Evolutionary conservation across 2,329 filamentous ascomycete genomes (phyloP).

Genomic region (Colletotrichum sp.): DNA sequence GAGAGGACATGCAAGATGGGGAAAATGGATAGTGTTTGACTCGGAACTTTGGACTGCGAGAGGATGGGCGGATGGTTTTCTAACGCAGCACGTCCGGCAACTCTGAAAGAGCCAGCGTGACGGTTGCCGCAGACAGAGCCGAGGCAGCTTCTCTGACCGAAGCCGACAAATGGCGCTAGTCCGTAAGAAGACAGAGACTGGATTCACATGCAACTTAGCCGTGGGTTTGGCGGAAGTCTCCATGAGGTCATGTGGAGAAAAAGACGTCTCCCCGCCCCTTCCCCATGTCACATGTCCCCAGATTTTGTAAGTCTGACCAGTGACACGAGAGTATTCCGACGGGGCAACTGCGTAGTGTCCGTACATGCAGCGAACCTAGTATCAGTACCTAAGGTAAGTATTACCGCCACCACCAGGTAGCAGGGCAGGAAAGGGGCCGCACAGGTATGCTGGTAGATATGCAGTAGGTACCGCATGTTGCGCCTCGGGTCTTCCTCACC

Average conservation of each 20-base stretch:
- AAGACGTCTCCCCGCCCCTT: background rate
- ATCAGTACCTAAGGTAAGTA: background rate
- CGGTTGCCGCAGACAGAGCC: constrained; percentile 19
- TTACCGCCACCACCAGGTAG: background rate
- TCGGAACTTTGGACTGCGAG: background rate
- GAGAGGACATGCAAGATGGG: background rate
- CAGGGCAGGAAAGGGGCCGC: background rate
- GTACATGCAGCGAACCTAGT: no score
- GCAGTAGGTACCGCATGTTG: background rate
- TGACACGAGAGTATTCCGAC: background rate
- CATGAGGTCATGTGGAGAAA: constrained; percentile 21
- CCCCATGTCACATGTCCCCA: constrained; percentile 12
- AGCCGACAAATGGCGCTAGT: constrained; percentile 21
- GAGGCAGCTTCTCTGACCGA: constrained; percentile 21
- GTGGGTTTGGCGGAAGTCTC: background rate
- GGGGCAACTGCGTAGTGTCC: background rate
- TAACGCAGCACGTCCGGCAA: constrained; percentile 14
- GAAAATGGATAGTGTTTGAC: background rate
- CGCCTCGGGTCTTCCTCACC: background rate
- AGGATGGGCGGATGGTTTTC: background rate
- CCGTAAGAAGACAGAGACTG: background rate
- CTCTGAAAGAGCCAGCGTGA: constrained; percentile 5
- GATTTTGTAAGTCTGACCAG: background rate
- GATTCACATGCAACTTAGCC: constrained; percentile 16
- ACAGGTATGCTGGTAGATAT: background rate